These are phyloP conservation scores for Cardiosporidium cionae DNA, from an alignment of 169 alveolate species.

Conservation along the genomic window DNA sequence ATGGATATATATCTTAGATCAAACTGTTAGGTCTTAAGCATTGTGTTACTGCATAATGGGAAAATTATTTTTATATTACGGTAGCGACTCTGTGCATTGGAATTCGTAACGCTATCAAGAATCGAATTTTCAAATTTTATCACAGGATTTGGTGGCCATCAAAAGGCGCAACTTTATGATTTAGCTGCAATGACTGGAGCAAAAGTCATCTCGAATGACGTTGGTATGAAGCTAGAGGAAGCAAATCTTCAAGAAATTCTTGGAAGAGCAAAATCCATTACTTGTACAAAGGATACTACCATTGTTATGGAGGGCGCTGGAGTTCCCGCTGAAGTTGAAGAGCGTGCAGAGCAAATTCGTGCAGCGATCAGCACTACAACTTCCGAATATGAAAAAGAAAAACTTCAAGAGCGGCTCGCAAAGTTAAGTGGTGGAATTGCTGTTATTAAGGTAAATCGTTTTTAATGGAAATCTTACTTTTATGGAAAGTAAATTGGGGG, in stretches of 20 bases:
- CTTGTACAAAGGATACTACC: slow-evolving; percentile 96
- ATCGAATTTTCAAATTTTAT: not conserved
- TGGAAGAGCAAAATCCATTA: slow-evolving; percentile 72
- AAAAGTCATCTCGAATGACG: slow-evolving; percentile 80
- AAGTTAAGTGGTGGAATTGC: slow-evolving; percentile 98
- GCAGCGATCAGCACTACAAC: slow-evolving; percentile 74
- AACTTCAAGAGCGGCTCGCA: slow-evolving; percentile 95
- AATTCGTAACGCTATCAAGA: not conserved
- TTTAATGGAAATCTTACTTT: too few relatives aligned
- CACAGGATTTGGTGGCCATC: slow-evolving; percentile 94
- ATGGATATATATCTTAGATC: too few relatives aligned
- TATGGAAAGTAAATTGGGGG: too few relatives aligned
- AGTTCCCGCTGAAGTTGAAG: slow-evolving; percentile 71
- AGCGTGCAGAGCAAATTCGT: slow-evolving; percentile 82
- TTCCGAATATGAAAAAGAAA: slow-evolving; percentile 83
- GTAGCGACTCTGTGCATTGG: not conserved
- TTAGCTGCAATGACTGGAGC: slow-evolving; percentile 93
- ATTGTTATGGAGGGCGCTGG: slow-evolving; percentile 95
- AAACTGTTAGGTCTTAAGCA: too few relatives aligned
- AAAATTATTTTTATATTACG: not conserved
- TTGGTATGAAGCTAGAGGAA: slow-evolving; percentile 66
- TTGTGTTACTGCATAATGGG: not conserved
- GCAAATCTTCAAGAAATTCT: slow-evolving; percentile 12
- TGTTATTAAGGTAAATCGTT: slow-evolving; percentile 77
- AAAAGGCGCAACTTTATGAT: slow-evolving; percentile 90